phyloP scores from a whole-genome alignment of 148 eudicot species.

The Rhododendron ferrugineum region DNA sequence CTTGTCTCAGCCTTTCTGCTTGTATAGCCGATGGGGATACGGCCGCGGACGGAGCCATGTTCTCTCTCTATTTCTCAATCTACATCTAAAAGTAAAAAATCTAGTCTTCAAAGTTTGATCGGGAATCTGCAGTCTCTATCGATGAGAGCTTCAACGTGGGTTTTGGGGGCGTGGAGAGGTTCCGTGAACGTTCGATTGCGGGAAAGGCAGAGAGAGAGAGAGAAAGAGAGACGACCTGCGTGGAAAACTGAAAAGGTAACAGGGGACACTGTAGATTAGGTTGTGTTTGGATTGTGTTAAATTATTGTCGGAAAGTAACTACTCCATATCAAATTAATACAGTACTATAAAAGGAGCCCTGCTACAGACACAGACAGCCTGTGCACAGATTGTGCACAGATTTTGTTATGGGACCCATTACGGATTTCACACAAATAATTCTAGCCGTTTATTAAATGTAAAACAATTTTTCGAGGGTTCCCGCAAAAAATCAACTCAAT shows the following conservation, averaged over 20 bases:
- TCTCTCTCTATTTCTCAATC: conserved; percentile 2
- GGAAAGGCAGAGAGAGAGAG: neutral
- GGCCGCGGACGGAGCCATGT: conserved; percentile 35
- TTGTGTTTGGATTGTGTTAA: neutral
- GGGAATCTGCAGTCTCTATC: neutral
- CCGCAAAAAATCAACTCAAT: no score
- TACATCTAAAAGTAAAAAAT: neutral
- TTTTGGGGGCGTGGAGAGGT: neutral
- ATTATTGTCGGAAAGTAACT: no score
- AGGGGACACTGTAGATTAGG: neutral
- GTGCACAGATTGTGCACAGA: no score
- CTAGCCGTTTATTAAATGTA: no score
- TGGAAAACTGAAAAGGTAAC: neutral
- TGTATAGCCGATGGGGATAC: conserved; percentile 32
- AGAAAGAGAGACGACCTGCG: neutral
- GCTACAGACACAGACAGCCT: no score
- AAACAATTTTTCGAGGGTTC: no score
- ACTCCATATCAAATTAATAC: no score
- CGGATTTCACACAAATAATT: no score
- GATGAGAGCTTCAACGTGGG: neutral
- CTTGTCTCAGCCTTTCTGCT: conserved; percentile 66
- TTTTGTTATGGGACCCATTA: no score
- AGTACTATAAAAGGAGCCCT: no score
- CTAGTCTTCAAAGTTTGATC: neutral
- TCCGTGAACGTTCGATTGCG: neutral